Base-by-base conservation (phyloP, 208 protist genomes). In the Trypanosoma melophagium region DNA sequence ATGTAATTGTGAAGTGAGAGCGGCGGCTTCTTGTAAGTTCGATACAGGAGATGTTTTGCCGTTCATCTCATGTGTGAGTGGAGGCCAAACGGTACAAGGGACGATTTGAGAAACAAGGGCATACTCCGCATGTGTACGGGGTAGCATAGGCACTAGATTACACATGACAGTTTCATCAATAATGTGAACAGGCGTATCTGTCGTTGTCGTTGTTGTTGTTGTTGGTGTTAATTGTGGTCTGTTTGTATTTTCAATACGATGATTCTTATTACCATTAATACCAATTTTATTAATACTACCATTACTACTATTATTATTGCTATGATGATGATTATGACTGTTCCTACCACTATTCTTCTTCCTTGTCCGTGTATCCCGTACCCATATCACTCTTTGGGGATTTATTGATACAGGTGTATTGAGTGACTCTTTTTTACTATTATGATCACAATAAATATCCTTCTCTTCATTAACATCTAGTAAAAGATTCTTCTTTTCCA, bases 81-180 rank as follows among this genome's bases (percentile, higher is more conserved):
- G 45, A 16, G 60, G 60, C 55, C 64, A 76, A 4, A 60, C 45
- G 0, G 81, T 86, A 47, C 73, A 86, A 0, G 84, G 87, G 51
- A 93, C 81, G 8, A 89, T 60, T 70, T 90, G 87, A 53, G 84
- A 73, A 35, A 88, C 77, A 12, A 93, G 69, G 19, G 71, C 68
- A 57, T 77, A 75, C 17, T 78, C 44, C 3, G 77, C 69, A 64
- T 87, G 86, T 53, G 77, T 88, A 52, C 84, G 81, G 1, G 84
- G 76, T 8, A 93, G 71, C 3, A 88, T 13, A 8, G 84, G 81
- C 1, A 84, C 74, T 1, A 90, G 5, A 35, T 76, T 86, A 66
- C 84, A 90, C 52, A 89, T 71, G 31, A 82, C 66, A n/a, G 89
- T 83, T 67, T 86, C 80, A 57, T 93, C 87, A 44, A 85, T 49